A percentile compares a stretch with the other conserved stretches of the same genome.
Conservation (phyloP, 2,329 filamentous ascomycete species). For the Calcarisporium arbuscula region DNA sequence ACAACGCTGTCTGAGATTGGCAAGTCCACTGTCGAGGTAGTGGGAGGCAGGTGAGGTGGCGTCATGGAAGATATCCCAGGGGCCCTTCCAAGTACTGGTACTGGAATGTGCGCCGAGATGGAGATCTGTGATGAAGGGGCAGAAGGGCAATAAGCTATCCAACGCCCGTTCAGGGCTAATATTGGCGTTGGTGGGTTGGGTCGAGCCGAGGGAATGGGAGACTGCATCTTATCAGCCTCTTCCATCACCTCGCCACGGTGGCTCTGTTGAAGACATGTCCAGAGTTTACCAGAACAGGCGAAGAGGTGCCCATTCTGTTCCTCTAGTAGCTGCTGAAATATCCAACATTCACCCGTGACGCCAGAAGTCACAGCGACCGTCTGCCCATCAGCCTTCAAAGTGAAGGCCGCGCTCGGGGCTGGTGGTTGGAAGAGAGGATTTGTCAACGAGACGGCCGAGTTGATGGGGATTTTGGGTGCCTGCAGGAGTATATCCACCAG, state of each 20-base stretch:
- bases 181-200: slow-evolving; percentile 54
- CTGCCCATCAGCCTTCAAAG: slow-evolving; percentile 64
- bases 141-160: slow-evolving; percentile 72
- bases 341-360: slow-evolving; percentile 77
- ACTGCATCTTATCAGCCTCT: slow-evolving; percentile 36
- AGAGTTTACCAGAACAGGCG: slow-evolving; percentile 78
- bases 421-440: slow-evolving; percentile 64
- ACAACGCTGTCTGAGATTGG: slow-evolving; percentile 65
- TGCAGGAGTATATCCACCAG: slow-evolving; percentile 68
- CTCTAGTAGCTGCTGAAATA: slow-evolving; percentile 53
- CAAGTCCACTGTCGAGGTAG: slow-evolving; percentile 65
- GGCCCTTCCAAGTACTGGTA: slow-evolving; percentile 48
- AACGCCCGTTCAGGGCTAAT: slow-evolving; percentile 63
- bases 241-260: slow-evolving; percentile 40
- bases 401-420: slow-evolving; percentile 64
- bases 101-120: slow-evolving; percentile 58
- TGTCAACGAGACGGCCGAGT: slow-evolving; percentile 45
- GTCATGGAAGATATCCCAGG: slow-evolving; percentile 31
- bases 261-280: slow-evolving; percentile 74
- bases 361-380: slow-evolving; percentile 73
- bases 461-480: slow-evolving; percentile 56
- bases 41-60: slow-evolving; percentile 21
- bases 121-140: slow-evolving; percentile 64
- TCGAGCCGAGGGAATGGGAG: slow-evolving; percentile 29
- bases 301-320: slow-evolving; percentile 40